Evolutionary conservation across 352 stramenopile species (phyloP), one percentile per base, ranked within the genome.

Genomic region (Phytopythium delawarense): DNA sequence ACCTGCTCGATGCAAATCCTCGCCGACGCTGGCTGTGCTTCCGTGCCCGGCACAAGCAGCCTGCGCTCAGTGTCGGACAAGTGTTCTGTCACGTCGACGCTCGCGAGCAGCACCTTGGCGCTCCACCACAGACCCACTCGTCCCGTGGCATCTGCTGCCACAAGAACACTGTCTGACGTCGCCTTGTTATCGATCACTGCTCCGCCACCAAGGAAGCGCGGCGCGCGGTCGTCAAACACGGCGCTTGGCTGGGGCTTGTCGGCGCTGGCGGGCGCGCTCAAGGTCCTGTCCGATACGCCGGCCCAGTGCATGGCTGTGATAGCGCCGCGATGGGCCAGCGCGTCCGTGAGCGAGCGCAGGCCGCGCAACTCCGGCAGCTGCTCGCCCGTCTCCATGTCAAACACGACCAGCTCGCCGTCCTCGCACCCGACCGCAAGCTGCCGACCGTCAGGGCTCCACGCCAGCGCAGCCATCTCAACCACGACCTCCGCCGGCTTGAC

Each of bases 301-400:
- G 66, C 35, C 83, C 81, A 90, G 23, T 88, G 63, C 77, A 90
- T 88, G 15, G 77, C 67, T n/a, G 75, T 76, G 59, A 92, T 79
- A 12, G 61, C 45, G 21, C 63, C 54, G 52, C 68, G 52, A 56
- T 92, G 81, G 11, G 67, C 66, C 7, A 79, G 70, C 23, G n/a
- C 74, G 9, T 71, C 72, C 13, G 39, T 32, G 23, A 75, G 50
- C 4, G 54, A 46, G 18, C 57, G 65, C 23, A 76, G 49, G 0
- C 52, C 63, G 30, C 67, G 69, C 50, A 65, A 63, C 44, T 78
- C 66, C 0, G 69, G 61, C 21, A 78, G 32, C 55, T 59, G 64
- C 64, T 74, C 66, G 34, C 70, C 75, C 0, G 76, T 79, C 42
- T 85, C 80, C 34, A 94, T 81, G 30, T 89, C 74, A 57, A 87